phyloP scores from a whole-genome alignment of 2,329 filamentous ascomycete species.

The Dichotomopilus funicola region DNA sequence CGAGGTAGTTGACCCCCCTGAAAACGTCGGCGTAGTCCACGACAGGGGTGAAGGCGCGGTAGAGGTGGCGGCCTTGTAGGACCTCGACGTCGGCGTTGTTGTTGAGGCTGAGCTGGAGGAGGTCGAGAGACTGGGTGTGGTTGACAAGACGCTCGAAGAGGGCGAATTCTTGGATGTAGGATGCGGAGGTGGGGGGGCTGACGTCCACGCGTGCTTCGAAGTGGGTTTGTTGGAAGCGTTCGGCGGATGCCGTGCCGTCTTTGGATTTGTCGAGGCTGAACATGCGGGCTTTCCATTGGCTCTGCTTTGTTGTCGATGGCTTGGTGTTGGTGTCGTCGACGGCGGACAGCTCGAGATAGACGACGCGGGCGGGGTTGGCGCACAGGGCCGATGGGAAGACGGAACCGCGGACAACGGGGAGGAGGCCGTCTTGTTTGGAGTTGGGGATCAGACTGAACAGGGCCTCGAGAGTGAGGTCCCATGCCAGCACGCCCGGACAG shows the following conservation, averaged over 20 bases:
- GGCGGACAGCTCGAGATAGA: background rate
- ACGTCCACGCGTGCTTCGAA: background rate
- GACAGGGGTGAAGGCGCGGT: slow-evolving; percentile 31
- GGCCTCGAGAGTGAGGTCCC: slow-evolving; percentile 12
- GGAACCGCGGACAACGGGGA: background rate
- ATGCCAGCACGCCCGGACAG: slow-evolving; percentile 33
- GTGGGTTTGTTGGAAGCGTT: slow-evolving; percentile 23
- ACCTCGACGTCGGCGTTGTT: slow-evolving; percentile 28
- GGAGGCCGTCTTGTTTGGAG: background rate
- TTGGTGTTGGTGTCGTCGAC: too few relatives aligned
- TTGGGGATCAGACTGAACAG: background rate
- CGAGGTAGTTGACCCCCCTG: slow-evolving; percentile 28
- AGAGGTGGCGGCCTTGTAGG: slow-evolving; percentile 33
- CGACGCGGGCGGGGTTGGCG: background rate
- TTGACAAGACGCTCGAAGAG: slow-evolving; percentile 30
- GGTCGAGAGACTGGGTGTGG: slow-evolving; percentile 25
- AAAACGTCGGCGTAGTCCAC: slow-evolving; percentile 31
- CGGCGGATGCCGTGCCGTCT: too few relatives aligned
- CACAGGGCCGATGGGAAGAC: background rate
- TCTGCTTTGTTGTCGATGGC: too few relatives aligned
- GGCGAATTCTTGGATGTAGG: slow-evolving; percentile 21
- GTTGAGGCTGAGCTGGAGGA: slow-evolving; percentile 21
- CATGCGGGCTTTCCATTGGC: too few relatives aligned
- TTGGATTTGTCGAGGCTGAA: too few relatives aligned
- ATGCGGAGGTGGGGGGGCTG: background rate